Conservation (phyloP, 345 rosid species). For the Leavenworthia alabamica region DNA sequence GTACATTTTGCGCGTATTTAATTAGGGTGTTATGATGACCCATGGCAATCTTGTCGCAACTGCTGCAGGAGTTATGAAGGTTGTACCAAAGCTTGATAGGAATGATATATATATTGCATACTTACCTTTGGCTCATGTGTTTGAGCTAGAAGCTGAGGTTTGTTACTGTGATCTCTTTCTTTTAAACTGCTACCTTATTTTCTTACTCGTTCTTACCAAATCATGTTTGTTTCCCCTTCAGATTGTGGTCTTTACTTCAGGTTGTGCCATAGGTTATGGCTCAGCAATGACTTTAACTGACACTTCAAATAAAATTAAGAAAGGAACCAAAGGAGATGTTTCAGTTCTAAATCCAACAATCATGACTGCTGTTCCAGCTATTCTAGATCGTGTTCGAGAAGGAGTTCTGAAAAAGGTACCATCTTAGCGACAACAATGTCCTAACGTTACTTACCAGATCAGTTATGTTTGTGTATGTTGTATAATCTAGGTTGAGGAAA, state of each 20-base stretch:
- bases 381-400: slow-evolving; percentile 75
- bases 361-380: slow-evolving; percentile 87
- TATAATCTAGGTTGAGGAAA: slow-evolving; percentile 59
- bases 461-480: neutral
- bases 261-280: slow-evolving; percentile 83
- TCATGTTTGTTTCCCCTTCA: slow-evolving; percentile 38
- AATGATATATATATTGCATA: slow-evolving; percentile 66
- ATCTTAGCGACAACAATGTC: neutral
- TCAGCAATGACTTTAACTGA: slow-evolving; percentile 78
- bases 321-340: slow-evolving; percentile 91
- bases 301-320: slow-evolving; percentile 70
- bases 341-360: slow-evolving; percentile 69
- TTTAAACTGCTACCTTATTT: neutral
- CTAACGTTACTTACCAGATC: neutral
- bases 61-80: slow-evolving; percentile 69
- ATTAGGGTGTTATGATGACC: slow-evolving; percentile 89
- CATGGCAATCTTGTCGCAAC: slow-evolving; percentile 80
- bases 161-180: neutral
- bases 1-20: slow-evolving; percentile 15
- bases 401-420: slow-evolving; percentile 81
- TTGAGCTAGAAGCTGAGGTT: slow-evolving; percentile 94
- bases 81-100: slow-evolving; percentile 48
- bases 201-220: slow-evolving; percentile 14
- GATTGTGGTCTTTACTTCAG: slow-evolving; percentile 58
- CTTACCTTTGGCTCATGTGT: slow-evolving; percentile 93